Conservation (phyloP, 805 yeast genomes). For the Wickerhamomyces kurtzmanii region DNA sequence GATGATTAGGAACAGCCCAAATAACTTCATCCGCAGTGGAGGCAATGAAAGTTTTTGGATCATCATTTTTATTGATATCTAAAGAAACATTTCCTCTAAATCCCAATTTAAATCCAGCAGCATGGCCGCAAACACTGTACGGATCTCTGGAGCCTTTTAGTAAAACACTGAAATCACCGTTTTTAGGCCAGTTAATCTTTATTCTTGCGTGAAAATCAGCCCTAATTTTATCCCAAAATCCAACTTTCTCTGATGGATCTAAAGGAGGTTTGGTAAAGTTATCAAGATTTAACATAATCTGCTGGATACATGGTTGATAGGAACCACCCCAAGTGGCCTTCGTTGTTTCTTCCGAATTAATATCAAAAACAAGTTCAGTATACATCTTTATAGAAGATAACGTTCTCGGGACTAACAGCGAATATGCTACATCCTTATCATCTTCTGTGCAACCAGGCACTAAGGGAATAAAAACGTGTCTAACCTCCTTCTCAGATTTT, state of each 20-base stretch:
- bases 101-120: constrained; percentile 71
- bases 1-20: constrained; percentile 71
- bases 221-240: constrained; percentile 89
- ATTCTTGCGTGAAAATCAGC: constrained; percentile 67
- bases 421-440: constrained; percentile 33
- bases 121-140: constrained; percentile 51
- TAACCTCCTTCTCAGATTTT: constrained; percentile 37
- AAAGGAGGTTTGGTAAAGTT: constrained; percentile 83
- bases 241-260: constrained; percentile 77
- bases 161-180: constrained; percentile 44
- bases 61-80: constrained; percentile 53
- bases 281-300: constrained; percentile 67
- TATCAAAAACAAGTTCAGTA: constrained; percentile 46
- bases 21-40: constrained; percentile 52
- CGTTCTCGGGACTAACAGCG: constrained; percentile 63
- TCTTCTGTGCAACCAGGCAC: constrained; percentile 33
- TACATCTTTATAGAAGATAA: constrained; percentile 66
- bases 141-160: constrained; percentile 78
- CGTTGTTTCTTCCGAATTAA: constrained; percentile 48
- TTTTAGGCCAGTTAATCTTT: constrained; percentile 37
- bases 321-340: constrained; percentile 79
- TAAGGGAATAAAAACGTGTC: constrained; percentile 55
- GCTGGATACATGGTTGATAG: constrained; percentile 76
- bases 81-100: constrained; percentile 58
- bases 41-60: constrained; percentile 57